phyloP scores from a whole-genome alignment of 169 alveolate genomes.

The Eimeria sp. region DNA sequence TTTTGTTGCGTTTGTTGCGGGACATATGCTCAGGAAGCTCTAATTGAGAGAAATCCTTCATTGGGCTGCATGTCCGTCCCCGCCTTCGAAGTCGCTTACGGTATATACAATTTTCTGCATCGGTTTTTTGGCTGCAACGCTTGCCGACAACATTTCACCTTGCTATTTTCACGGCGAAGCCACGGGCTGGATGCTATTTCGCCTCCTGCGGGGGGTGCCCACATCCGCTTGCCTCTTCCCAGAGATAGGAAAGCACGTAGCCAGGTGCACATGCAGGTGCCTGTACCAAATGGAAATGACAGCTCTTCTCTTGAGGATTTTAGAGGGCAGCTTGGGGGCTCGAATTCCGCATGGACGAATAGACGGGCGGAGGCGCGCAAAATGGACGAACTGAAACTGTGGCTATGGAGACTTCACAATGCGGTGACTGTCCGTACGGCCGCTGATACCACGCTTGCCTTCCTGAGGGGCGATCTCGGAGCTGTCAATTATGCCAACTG shows the following conservation, averaged over 20 bases:
- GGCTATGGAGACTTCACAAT: slow-evolving; percentile 83
- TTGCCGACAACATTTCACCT: slow-evolving; percentile 25
- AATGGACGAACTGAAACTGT: slow-evolving; percentile 43
- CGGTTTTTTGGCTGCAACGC: slow-evolving; percentile 62
- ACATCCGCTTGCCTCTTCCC: background rate
- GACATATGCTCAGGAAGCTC: slow-evolving; percentile 40
- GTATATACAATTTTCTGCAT: slow-evolving; percentile 30
- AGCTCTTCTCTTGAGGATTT: background rate
- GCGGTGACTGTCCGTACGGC: slow-evolving; percentile 81
- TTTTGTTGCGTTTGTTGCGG: background rate
- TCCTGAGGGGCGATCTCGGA: slow-evolving; percentile 18
- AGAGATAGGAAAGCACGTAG: background rate
- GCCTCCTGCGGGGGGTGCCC: slow-evolving; percentile 46
- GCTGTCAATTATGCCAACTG: slow-evolving; percentile 58
- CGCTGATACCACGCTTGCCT: slow-evolving; percentile 64
- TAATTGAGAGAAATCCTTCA: background rate
- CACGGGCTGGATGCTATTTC: slow-evolving; percentile 13
- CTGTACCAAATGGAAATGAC: background rate
- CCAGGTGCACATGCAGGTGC: background rate
- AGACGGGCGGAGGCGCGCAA: slow-evolving; percentile 5
- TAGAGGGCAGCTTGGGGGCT: slow-evolving; percentile 25
- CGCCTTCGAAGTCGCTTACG: slow-evolving; percentile 47
- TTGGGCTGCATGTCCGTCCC: slow-evolving; percentile 61
- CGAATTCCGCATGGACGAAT: background rate
- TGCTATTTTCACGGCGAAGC: slow-evolving; percentile 22